Conservation (phyloP, 2,329 filamentous ascomycete species). For the Knoxdaviesia proteae region DNA sequence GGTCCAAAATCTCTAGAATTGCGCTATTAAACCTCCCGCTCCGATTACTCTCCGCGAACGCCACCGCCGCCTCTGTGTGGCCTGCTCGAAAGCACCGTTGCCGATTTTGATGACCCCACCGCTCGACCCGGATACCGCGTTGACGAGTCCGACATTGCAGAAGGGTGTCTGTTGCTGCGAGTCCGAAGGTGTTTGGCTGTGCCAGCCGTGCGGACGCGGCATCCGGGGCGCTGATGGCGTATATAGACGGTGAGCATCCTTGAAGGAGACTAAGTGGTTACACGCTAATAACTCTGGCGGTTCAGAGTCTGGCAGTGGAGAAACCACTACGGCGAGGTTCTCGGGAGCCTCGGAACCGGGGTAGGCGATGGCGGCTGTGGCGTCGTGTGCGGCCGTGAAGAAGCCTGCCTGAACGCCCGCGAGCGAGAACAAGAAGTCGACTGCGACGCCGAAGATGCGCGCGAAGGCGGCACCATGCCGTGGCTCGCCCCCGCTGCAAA, state of each 20-base stretch:
- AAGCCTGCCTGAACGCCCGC: slow-evolving; percentile 53
- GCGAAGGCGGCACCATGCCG: slow-evolving; percentile 16
- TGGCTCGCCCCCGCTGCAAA: slow-evolving; percentile 2
- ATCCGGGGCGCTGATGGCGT: slow-evolving; percentile 39
- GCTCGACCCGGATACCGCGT: slow-evolving; percentile 21
- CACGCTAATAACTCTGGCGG: neutral
- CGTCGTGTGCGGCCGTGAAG: slow-evolving; percentile 66
- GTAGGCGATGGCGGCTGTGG: slow-evolving; percentile 77
- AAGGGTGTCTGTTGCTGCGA: slow-evolving; percentile 31
- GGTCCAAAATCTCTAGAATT: slow-evolving; percentile 41
- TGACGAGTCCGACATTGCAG: slow-evolving; percentile 33
- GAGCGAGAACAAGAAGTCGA: slow-evolving; percentile 70
- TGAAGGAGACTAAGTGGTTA: too few species aligned
- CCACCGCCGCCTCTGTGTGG: slow-evolving; percentile 60
- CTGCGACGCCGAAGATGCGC: slow-evolving; percentile 59
- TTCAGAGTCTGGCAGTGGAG: slow-evolving; percentile 71
- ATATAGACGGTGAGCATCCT: slow-evolving; percentile 28
- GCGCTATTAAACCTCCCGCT: slow-evolving; percentile 64
- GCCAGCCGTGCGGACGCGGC: slow-evolving; percentile 58
- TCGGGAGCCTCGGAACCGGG: slow-evolving; percentile 63
- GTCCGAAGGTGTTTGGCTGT: slow-evolving; percentile 54
- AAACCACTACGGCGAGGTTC: slow-evolving; percentile 61
- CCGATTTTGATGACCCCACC: slow-evolving; percentile 25
- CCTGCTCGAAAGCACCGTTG: slow-evolving; percentile 55
- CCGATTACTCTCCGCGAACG: slow-evolving; percentile 46